Evolutionary conservation across 495 filamentous ascomycete species (phyloP).

Genomic region (Bacidia rubella): DNA sequence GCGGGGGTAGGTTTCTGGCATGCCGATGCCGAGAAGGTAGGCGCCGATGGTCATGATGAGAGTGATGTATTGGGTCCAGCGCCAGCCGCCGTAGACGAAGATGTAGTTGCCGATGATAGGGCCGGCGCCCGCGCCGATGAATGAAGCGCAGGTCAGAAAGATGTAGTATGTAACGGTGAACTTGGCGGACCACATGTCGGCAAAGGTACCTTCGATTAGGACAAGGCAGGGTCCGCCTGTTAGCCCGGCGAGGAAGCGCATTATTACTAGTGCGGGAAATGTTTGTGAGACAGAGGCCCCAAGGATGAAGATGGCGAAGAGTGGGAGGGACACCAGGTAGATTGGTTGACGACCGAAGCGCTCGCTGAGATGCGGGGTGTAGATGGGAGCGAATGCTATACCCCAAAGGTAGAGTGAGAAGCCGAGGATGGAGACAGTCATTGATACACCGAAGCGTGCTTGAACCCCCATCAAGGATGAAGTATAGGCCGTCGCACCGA

Average conservation of each 20-base stretch:
- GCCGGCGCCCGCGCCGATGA: slow-evolving; percentile 26
- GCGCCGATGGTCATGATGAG: slow-evolving; percentile 22
- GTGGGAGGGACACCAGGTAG: slow-evolving; percentile 22
- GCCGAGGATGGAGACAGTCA: slow-evolving; percentile 33
- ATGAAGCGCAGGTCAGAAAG: slow-evolving; percentile 23
- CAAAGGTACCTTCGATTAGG: slow-evolving; percentile 33
- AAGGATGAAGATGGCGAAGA: slow-evolving; percentile 26
- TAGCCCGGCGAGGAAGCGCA: slow-evolving; percentile 31
- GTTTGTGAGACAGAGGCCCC: slow-evolving; percentile 23
- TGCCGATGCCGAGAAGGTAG: slow-evolving; percentile 24
- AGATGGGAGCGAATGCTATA: slow-evolving; percentile 28
- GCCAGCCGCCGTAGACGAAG: slow-evolving; percentile 22
- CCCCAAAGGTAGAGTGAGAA: slow-evolving; percentile 28
- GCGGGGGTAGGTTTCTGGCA: slow-evolving; percentile 29
- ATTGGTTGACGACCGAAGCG: slow-evolving; percentile 24
- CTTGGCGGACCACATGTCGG: slow-evolving; percentile 28
- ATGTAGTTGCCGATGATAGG: slow-evolving; percentile 26
- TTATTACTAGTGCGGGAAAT: slow-evolving; percentile 24
- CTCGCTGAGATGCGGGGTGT: slow-evolving; percentile 28
- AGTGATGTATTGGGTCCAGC: slow-evolving; percentile 29
- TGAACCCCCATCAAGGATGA: slow-evolving; percentile 28
- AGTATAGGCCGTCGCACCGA: slow-evolving; percentile 38
- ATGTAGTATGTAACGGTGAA: slow-evolving; percentile 25
- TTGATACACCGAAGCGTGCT: slow-evolving; percentile 28
- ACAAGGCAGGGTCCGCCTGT: slow-evolving; percentile 30